Evolutionary conservation across 2,329 filamentous ascomycete genomes (phyloP), one percentile per base, ranked within the genome.

Genomic region (Penicillium sp.): DNA sequence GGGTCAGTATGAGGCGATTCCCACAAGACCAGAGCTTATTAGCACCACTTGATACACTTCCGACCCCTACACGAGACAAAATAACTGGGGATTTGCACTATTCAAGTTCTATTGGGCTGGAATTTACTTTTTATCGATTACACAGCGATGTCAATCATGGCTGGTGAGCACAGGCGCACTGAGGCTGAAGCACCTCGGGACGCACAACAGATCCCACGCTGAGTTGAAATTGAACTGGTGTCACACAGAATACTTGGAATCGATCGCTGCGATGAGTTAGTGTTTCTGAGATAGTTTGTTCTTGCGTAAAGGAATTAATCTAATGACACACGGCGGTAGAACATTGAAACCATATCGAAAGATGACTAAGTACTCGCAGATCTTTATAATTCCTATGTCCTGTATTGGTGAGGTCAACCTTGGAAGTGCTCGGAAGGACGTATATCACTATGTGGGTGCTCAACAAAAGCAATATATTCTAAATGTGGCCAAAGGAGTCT

Each of bases 101-200:
- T 16, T n/a, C n/a, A 4, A 16, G n/a, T 13, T 9, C 29, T 7
- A 38, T 2, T 36, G 16, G n/a, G 10, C 5, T 14, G n/a, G 16
- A 9, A 16, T 39, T 19, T 39, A 14, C 11, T 39, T 9, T 36
- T 32, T 19, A 2, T 14, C 16, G 1, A n/a, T 38, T 39, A 38
- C 18, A 27, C 27, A 18, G n/a, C 35, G 7, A 39, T 7, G 3
- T 23, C 19, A 30, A 23, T 23, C 11, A 16, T 42, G 23, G 9
- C 7, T 16, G 23, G 19, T 36, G 32, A 29, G 2, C 7, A 16
- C 23, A 6, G 8, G 18, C 26, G 18, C 34, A 8, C 46, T 44
- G 46, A 45, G 51, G 45, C 51, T 49, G 26, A 54, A 50, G 19
- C 26, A 27, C 29, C n/a, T 39, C 14, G 7, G 14, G 16, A 32